Evolutionary conservation across 306 rosid genomes (phyloP).

Genomic region (Crotalaria pallida): DNA sequence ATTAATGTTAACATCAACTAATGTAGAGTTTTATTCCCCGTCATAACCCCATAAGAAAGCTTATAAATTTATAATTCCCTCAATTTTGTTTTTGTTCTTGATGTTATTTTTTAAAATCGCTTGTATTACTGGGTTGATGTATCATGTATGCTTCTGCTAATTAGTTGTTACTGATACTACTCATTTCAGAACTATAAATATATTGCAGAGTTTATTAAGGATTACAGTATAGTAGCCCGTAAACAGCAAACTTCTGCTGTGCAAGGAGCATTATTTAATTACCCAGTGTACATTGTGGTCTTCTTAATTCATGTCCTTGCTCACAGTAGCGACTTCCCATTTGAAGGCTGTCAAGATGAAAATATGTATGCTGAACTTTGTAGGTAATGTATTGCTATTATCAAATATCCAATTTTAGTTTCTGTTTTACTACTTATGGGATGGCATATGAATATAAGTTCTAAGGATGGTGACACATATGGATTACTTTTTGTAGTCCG

Average conservation of each 20-base stretch:
- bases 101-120: not conserved
- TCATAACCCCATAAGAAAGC: not conserved
- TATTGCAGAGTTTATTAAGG: constrained; percentile 76
- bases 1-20: not conserved
- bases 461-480: constrained; percentile 19
- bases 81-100: not conserved
- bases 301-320: constrained; percentile 81
- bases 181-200: constrained; percentile 56
- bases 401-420: constrained; percentile 8
- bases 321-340: constrained; percentile 53
- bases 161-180: constrained; percentile 35
- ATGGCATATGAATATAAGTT: not conserved
- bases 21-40: not conserved
- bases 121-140: not conserved
- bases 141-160: constrained; percentile 6
- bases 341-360: constrained; percentile 51
- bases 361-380: constrained; percentile 57
- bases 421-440: not conserved
- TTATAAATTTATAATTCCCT: not conserved
- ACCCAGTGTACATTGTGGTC: constrained; percentile 75
- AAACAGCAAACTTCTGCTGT: constrained; percentile 45
- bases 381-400: constrained; percentile 40
- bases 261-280: constrained; percentile 46
- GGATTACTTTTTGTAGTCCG: constrained; percentile 67
- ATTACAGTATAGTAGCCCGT: constrained; percentile 55